A percentile compares a stretch with the other conserved stretches of the same genome.
Conservation (phyloP, 495 filamentous ascomycete genomes). For the Darksidea phi region DNA sequence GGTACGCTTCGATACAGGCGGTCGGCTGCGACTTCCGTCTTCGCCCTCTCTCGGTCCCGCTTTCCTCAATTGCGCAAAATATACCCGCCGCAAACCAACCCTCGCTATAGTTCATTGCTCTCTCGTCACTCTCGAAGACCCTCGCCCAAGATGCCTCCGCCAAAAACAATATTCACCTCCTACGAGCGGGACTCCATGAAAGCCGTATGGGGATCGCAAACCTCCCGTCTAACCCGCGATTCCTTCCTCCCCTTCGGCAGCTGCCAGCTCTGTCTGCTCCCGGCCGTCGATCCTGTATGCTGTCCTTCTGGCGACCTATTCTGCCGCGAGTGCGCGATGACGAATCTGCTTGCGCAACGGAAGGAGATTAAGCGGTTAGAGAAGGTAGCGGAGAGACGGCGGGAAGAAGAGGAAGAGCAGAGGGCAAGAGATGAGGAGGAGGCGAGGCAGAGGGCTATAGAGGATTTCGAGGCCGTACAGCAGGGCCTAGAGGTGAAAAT, state of each 20-base stretch:
- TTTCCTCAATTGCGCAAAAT: no score
- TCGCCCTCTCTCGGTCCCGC: no score
- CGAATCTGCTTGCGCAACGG: constrained; percentile 83
- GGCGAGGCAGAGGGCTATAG: constrained; percentile 50
- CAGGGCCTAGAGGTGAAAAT: constrained; percentile 65
- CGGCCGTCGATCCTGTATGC: constrained; percentile 75
- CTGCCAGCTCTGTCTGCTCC: constrained; percentile 84
- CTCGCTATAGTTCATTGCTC: no score
- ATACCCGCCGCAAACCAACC: no score
- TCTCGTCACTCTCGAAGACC: no score
- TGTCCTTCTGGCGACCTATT: constrained; percentile 87
- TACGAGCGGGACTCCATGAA: constrained; percentile 83
- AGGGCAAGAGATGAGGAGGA: constrained; percentile 52
- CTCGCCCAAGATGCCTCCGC: constrained; percentile 51
- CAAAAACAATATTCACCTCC: constrained; percentile 77
- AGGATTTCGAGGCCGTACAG: constrained; percentile 54
- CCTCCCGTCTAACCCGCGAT: constrained; percentile 85
- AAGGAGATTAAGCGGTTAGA: constrained; percentile 89
- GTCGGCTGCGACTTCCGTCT: no score
- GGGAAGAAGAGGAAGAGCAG: constrained; percentile 56
- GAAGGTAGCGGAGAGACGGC: constrained; percentile 59
- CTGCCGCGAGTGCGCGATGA: constrained; percentile 91
- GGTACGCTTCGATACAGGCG: no score
- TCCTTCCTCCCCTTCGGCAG: constrained; percentile 91
- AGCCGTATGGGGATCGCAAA: constrained; percentile 73